Conservation (phyloP, 1,139 yeast species). For the Pichia sp. region DNA sequence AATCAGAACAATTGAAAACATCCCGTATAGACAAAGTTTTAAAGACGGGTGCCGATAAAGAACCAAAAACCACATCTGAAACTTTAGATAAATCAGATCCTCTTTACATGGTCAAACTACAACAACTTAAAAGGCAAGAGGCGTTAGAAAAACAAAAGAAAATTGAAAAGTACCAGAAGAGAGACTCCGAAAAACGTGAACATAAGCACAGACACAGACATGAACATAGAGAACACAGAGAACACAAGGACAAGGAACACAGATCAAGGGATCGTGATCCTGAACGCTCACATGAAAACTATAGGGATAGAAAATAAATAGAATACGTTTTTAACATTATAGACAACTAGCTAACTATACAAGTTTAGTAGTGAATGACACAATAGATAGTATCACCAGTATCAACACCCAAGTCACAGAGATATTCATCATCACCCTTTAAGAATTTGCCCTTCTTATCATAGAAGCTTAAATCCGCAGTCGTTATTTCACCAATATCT, state of each 20-base stretch:
- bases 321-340: not conserved
- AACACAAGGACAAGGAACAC: not conserved
- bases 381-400: slow-evolving; percentile 64
- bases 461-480: slow-evolving; percentile 36
- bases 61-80: slow-evolving; percentile 20
- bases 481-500: slow-evolving; percentile 30
- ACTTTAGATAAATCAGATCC: slow-evolving; percentile 48
- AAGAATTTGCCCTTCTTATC: slow-evolving; percentile 31
- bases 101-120: slow-evolving; percentile 45
- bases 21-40: slow-evolving; percentile 22
- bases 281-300: not conserved
- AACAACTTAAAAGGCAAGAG: slow-evolving; percentile 31
- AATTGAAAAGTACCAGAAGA: slow-evolving; percentile 1
- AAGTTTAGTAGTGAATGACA: slow-evolving; percentile 32
- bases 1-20: not conserved
- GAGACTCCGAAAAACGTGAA: not conserved
- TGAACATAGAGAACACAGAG: not conserved
- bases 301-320: slow-evolving; percentile 4
- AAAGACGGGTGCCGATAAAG: slow-evolving; percentile 15
- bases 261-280: slow-evolving; percentile 10
- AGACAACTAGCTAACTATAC: not conserved
- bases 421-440: slow-evolving; percentile 44
- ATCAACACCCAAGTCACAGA: slow-evolving; percentile 61
- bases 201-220: slow-evolving; percentile 1
- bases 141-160: slow-evolving; percentile 14